phyloP scores from a whole-genome alignment of 352 stramenopile species.

The Pythium insidiosum region DNA sequence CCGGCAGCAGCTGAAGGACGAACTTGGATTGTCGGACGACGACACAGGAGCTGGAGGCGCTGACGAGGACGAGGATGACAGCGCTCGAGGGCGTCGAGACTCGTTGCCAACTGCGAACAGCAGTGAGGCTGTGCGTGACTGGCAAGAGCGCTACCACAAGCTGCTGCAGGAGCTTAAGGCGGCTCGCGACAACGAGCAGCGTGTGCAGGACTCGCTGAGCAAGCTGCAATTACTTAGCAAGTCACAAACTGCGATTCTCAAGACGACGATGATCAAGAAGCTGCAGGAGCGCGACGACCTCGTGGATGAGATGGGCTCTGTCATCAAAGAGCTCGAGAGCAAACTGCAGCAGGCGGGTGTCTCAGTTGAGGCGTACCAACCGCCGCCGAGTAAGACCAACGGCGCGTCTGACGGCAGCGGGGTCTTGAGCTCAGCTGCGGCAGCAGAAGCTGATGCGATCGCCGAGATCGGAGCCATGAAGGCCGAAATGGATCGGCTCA shows the following conservation, averaged over 20 bases:
- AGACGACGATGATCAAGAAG: conserved; percentile 78
- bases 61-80: conserved; percentile 5
- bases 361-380: conserved; percentile 21
- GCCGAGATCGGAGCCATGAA: conserved; percentile 67
- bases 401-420: neutral
- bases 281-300: conserved; percentile 56
- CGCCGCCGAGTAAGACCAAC: conserved; percentile 6
- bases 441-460: conserved; percentile 32
- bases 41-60: conserved; percentile 15
- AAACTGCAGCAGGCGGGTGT: conserved; percentile 50
- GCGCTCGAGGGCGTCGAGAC: too few species aligned
- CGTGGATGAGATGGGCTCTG: conserved; percentile 48
- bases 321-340: conserved; percentile 55
- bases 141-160: conserved; percentile 36
- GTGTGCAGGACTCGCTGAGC: conserved; percentile 65
- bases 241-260: conserved; percentile 77
- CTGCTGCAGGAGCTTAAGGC: conserved; percentile 47
- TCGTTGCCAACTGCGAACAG: too few species aligned
- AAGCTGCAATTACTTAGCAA: conserved; percentile 83
- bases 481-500: conserved; percentile 58
- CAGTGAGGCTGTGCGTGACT: conserved; percentile 2
- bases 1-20: conserved; percentile 64
- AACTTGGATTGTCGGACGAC: conserved; percentile 73
- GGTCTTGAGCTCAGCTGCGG: conserved; percentile 2
- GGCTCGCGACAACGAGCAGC: conserved; percentile 59